A percentile compares a stretch with the other conserved stretches of the same genome.
phyloP scores from a whole-genome alignment of 805 yeast genomes.

The Ogataea glucozyma region DNA sequence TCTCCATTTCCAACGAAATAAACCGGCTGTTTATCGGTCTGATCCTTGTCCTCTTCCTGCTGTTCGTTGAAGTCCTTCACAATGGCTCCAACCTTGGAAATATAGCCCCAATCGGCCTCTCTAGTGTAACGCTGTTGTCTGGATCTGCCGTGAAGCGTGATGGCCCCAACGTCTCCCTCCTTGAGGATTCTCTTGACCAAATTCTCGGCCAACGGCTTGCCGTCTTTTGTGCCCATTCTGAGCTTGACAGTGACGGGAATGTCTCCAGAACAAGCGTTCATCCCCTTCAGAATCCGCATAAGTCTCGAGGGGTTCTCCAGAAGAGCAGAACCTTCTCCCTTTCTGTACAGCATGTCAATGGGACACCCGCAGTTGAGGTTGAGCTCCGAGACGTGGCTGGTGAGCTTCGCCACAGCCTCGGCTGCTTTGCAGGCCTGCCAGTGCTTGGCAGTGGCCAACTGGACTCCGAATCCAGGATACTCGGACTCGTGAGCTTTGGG shows the following conservation, averaged over 20 bases:
- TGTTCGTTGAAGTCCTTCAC: slow-evolving; percentile 60
- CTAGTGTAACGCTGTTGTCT: slow-evolving; percentile 93
- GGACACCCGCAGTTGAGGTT: slow-evolving; percentile 98
- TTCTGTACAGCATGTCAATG: slow-evolving; percentile 87
- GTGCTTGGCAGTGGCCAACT: slow-evolving; percentile 85
- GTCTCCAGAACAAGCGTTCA: slow-evolving; percentile 88
- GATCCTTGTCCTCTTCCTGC: slow-evolving; percentile 60
- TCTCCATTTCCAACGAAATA: slow-evolving; percentile 96
- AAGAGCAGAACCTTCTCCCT: slow-evolving; percentile 94
- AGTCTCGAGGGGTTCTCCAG: slow-evolving; percentile 86
- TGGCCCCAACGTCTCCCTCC: slow-evolving; percentile 84
- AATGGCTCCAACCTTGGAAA: slow-evolving; percentile 67
- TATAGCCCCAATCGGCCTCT: slow-evolving; percentile 91
- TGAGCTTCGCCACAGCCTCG: slow-evolving; percentile 65
- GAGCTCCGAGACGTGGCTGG: slow-evolving; percentile 70
- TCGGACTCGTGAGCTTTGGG: slow-evolving; percentile 86
- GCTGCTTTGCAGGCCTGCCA: slow-evolving; percentile 94
- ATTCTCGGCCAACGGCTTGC: slow-evolving; percentile 81
- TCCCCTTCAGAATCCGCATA: slow-evolving; percentile 76
- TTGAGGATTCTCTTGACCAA: slow-evolving; percentile 69
- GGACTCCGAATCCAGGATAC: slow-evolving; percentile 88
- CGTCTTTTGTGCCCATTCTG: slow-evolving; percentile 87
- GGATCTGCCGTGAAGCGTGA: slow-evolving; percentile 94
- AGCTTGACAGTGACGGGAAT: slow-evolving; percentile 90
- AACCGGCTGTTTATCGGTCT: slow-evolving; percentile 58